Evolutionary conservation across 352 stramenopile genomes (phyloP), one percentile per base, ranked within the genome.

Genomic region (Phytophthora pinifolia): DNA sequence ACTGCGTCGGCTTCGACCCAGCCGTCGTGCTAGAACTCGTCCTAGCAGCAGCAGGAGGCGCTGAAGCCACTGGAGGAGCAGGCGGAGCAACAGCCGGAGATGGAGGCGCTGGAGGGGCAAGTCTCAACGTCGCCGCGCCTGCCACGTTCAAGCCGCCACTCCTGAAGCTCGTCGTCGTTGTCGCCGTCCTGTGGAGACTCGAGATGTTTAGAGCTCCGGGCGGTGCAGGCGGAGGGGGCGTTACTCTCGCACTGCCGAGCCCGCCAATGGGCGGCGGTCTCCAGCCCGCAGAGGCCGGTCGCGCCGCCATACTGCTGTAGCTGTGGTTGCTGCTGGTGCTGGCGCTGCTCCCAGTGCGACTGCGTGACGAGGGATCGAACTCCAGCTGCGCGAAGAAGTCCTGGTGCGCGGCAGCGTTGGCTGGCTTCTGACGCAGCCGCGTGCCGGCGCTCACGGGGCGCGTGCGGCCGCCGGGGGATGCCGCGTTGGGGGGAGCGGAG

Each of bases 381-480:
- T 72, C 73, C 41, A 87, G 62, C 44, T 72, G 74, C 18, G 74
- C 72, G 47, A 87, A 85, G 46, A 86, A 77, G 67, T 86, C 65
- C 48, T 76, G 61, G 25, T 69, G 59, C 29, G 58, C 52, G n/a
- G 60, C 61, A 4, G 22, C 32, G 51, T 39, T 51, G n/a, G 36
- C 53, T 0, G 76, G 72, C 46, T 88, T 88, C 51, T 85, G 80
- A 9, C 80, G 73, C 59, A 92, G 49, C 13, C 62, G 76, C 36
- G 76, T 86, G 45, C 48, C 67, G n/a, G 76, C 80, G 39, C 77
- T 86, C 15, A 75, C 70, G 15, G 78, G 74, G 33, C 66, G 62
- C 17, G 62, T 67, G 15, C 48, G n/a, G 15, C 32, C 59, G 22
- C 15, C 43, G 29, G n/a, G 32, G 15, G 56, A 27, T 17, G 32